A percentile compares a stretch with the other conserved stretches of the same genome.
These are phyloP conservation scores for Aureobasidium sp. DNA, from an alignment of 2,329 filamentous ascomycete species.

Conservation along the genomic window DNA sequence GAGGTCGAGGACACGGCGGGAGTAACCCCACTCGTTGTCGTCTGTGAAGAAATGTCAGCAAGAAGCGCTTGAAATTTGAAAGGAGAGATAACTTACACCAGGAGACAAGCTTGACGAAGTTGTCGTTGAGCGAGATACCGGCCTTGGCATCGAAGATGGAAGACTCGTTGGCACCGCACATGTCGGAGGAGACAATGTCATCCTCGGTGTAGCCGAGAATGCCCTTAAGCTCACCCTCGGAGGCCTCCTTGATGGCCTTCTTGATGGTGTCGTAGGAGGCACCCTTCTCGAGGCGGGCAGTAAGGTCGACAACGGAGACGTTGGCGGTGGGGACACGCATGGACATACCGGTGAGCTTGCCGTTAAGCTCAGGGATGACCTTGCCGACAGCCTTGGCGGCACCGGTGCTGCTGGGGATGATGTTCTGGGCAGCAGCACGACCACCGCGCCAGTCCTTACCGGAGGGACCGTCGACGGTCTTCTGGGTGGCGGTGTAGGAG, in stretches of 20 bases:
- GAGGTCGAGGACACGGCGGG: constrained; percentile 60
- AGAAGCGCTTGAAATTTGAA: not conserved
- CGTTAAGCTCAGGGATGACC: constrained; percentile 95
- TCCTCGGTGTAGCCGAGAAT: constrained; percentile 95
- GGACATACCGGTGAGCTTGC: constrained; percentile 99
- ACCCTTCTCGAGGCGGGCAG: constrained; percentile 84
- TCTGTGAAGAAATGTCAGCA: constrained; percentile 38
- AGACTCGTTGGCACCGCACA: constrained; percentile 87
- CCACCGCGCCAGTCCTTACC: constrained; percentile 99
- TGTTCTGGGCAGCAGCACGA: constrained; percentile 98
- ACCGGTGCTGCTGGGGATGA: constrained; percentile 98
- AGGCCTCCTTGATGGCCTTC: constrained; percentile 73
- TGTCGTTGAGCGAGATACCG: constrained; percentile 94
- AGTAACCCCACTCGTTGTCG: constrained; percentile 92
- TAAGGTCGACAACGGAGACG: constrained; percentile 98
- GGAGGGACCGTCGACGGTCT: constrained; percentile 97
- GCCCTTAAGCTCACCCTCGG: constrained; percentile 78
- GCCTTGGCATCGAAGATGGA: constrained; percentile 99
- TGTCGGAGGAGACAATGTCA: constrained; percentile 86
- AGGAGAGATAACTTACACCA: constrained; percentile 52
- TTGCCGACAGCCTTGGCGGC: constrained; percentile 99
- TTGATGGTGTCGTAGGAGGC: constrained; percentile 91
- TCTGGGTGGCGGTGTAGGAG: constrained; percentile 99
- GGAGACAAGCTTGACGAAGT: constrained; percentile 97
- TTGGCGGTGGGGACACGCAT: constrained; percentile 99